Evolutionary conservation across 306 rosid species (phyloP).

Genomic region (Albizia julibrissin): DNA sequence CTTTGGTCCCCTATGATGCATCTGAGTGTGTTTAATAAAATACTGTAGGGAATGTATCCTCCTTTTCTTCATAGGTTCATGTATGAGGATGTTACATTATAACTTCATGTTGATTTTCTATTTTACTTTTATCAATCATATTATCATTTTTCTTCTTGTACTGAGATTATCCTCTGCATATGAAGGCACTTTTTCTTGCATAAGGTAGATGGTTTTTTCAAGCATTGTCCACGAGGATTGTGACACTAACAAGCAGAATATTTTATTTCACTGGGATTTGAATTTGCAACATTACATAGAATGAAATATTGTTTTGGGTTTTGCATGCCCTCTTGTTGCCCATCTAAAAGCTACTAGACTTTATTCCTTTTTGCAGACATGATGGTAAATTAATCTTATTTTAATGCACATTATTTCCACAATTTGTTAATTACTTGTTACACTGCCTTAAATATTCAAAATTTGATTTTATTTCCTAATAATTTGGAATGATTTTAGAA

Average conservation of each 20-base stretch:
- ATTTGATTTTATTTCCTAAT: conserved; percentile 20
- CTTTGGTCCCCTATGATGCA: conserved; percentile 21
- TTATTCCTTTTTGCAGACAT: conserved; percentile 22
- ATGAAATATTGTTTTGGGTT: conserved; percentile 7
- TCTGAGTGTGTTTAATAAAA: not conserved
- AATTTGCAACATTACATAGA: not conserved
- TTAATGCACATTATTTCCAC: not conserved
- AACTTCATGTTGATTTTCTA: conserved; percentile 3
- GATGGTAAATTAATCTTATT: conserved; percentile 18
- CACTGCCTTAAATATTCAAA: conserved; percentile 3
- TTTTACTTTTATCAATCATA: not conserved
- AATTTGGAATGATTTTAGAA: conserved; percentile 31
- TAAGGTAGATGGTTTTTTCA: not conserved
- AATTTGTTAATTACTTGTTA: conserved; percentile 17
- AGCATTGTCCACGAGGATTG: not conserved
- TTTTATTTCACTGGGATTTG: conserved; percentile 1
- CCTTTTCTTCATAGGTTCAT: conserved; percentile 5
- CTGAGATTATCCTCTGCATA: not conserved
- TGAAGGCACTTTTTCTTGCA: not conserved
- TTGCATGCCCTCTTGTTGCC: conserved; percentile 7
- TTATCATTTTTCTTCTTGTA: not conserved
- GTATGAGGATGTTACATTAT: not conserved
- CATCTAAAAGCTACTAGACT: conserved; percentile 22
- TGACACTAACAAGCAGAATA: not conserved
- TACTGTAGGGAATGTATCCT: not conserved